Evolutionary conservation across 495 filamentous ascomycete genomes (phyloP), one percentile per base, ranked within the genome.

Genomic region (Annulohypoxylon moriforme): DNA sequence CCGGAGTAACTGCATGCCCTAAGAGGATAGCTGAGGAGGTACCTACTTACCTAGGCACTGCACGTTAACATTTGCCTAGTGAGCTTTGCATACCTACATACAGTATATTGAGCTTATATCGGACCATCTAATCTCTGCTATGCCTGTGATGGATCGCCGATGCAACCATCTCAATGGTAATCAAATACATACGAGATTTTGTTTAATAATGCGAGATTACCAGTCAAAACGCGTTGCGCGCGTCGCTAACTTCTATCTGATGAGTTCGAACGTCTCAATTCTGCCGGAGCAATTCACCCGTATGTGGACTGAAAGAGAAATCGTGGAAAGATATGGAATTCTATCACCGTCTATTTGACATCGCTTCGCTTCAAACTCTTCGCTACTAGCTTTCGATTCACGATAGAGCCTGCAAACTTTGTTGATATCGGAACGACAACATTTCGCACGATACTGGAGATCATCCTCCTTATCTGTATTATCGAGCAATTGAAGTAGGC

Each of bases 151-250:
- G 69, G 64, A 68, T 72, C 60, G 58, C 38, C 52, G 47, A 72
- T 60, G 59, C 64, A 68, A 53, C 64, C 34, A 34, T 27, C 24
- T 24, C 49, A 8, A 42, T 53, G 56, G 47, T 58, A 73, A 68
- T 73, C 60, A 72, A 67, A 72, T 68, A 1, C 59, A 72, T 68
- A 72, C 69, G 69, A 72, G 69, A 64, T 68, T 44, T 64, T 50
- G 56, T 44, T 72, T 55, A 64, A 68, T 60, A 60, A 40, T 36
- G 22, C 64, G 57, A 52, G 69, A 58, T 57, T 63, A 53, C 53
- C 46, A 49, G 60, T 59, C 33, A 64, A 38, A 53, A 46, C 64
- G 36, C 24, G 6, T 24, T 31, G 0, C 38, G 31, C 53, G 34
- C 24, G 8, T 31, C 46, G n/a, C 6, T 22, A 46, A 47, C 9